A percentile compares a stretch with the other conserved stretches of the same genome.
These are phyloP conservation scores for Lasiosphaeria ovina DNA, from an alignment of 495 filamentous ascomycete genomes.

Conservation along the genomic window DNA sequence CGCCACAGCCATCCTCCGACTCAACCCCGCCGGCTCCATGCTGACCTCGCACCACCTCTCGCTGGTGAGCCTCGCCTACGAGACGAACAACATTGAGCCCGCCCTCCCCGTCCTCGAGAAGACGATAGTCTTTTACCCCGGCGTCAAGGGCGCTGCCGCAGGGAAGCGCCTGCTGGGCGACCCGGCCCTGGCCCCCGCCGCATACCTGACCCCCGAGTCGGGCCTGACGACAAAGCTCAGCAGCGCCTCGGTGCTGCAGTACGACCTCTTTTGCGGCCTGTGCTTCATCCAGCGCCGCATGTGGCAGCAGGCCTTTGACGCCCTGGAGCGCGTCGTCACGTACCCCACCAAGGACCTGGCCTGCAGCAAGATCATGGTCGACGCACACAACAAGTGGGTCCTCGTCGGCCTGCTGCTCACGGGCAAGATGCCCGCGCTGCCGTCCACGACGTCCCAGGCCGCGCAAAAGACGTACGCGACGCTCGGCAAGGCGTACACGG, in stretches of 20 bases:
- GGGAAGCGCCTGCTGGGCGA: slow-evolving; percentile 32
- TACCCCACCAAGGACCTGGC: slow-evolving; percentile 55
- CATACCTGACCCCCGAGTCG: slow-evolving; percentile 56
- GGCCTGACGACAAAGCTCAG: slow-evolving; percentile 59
- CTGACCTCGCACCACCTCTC: slow-evolving; percentile 67
- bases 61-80: slow-evolving; percentile 59
- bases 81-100: slow-evolving; percentile 47
- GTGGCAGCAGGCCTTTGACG: slow-evolving; percentile 70
- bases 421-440: slow-evolving; percentile 58
- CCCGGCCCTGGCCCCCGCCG: slow-evolving; percentile 30
- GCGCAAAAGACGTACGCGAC: slow-evolving; percentile 57
- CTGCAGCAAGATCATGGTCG: slow-evolving; percentile 74
- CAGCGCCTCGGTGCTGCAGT: slow-evolving; percentile 63
- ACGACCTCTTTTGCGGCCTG: slow-evolving; percentile 76
- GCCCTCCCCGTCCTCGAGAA: slow-evolving; percentile 68
- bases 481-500: slow-evolving; percentile 67
- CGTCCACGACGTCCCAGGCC: slow-evolving; percentile 34
- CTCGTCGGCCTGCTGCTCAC: slow-evolving; percentile 70
- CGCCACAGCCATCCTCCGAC: slow-evolving; percentile 62
- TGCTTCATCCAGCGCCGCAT: slow-evolving; percentile 69
- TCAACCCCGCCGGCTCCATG: slow-evolving; percentile 68
- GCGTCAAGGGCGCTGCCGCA: slow-evolving; percentile 29
- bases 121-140: slow-evolving; percentile 64
- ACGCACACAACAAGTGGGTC: slow-evolving; percentile 92
- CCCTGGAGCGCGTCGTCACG: slow-evolving; percentile 66